Conservation (phyloP, 2,329 filamentous ascomycete species). For the Venturiaceae sp. region DNA sequence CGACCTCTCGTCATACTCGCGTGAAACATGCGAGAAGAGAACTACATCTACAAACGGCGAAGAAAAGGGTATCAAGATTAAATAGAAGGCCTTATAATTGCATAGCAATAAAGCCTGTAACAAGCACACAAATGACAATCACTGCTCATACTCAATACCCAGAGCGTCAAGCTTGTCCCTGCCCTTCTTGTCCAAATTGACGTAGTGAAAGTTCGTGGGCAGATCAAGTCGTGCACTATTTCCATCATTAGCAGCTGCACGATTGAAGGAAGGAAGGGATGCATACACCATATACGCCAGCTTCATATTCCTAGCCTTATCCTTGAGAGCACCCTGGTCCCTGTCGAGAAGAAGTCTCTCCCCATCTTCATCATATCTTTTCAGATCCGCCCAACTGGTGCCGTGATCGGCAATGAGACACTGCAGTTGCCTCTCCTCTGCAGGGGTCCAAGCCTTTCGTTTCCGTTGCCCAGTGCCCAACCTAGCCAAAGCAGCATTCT, state of each 20-base stretch:
- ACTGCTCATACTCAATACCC: background rate
- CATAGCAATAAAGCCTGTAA: too few species aligned
- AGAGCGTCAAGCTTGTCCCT: background rate
- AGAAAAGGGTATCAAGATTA: background rate
- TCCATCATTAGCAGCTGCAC: background rate
- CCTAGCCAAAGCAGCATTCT: background rate
- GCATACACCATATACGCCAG: conserved; percentile 29
- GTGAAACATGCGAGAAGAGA: background rate
- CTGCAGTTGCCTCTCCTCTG: background rate
- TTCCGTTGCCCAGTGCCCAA: conserved; percentile 2
- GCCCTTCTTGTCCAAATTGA: background rate
- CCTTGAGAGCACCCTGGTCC: conserved; percentile 42
- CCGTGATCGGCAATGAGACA: conserved; percentile 37
- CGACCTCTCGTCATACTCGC: background rate
- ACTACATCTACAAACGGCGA: background rate
- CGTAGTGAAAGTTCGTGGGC: conserved; percentile 2
- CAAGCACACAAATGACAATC: background rate
- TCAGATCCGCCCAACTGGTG: conserved; percentile 38
- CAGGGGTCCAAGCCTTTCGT: conserved; percentile 15
- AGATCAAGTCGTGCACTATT: background rate
- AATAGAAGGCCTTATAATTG: background rate
- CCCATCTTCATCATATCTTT: conserved; percentile 18
- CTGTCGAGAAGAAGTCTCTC: conserved; percentile 23
- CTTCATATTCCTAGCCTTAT: conserved; percentile 32
- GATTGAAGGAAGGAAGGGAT: background rate